phyloP scores from a whole-genome alignment of 2,329 filamentous ascomycete genomes.

The Fusarium oligoseptatum region DNA sequence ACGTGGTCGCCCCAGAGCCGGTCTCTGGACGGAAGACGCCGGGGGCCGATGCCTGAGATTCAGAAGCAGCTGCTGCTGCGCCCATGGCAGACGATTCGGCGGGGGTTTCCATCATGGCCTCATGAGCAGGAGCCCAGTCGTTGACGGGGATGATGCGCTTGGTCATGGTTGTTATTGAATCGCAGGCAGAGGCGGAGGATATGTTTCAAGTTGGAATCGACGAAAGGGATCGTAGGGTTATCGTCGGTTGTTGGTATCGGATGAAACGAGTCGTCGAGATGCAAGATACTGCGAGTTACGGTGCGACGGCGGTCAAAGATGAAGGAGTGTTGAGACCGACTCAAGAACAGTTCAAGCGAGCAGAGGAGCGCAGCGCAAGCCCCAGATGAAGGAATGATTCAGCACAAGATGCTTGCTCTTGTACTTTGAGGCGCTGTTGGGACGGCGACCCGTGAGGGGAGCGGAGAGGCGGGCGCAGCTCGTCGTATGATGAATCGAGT shows the following conservation, averaged over 20 bases:
- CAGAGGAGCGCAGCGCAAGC: neutral
- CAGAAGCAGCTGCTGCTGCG: conserved; percentile 13
- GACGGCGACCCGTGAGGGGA: neutral
- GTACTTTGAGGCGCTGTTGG: neutral
- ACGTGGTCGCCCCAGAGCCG: conserved; percentile 11
- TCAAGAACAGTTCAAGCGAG: neutral
- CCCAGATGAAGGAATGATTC: neutral
- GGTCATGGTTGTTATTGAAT: conserved; percentile 45
- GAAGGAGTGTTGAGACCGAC: conserved; percentile 2
- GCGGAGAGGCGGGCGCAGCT: neutral
- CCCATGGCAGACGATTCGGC: conserved; percentile 34
- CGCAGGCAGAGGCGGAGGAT: neutral
- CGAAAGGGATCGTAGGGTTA: conserved; percentile 8
- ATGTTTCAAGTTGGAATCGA: neutral
- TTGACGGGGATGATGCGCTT: conserved; percentile 55
- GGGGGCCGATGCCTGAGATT: conserved; percentile 15
- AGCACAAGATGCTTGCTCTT: conserved; percentile 5
- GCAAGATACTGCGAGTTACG: neutral
- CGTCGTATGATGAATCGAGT: conserved; percentile 8
- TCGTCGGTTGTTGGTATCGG: conserved; percentile 13
- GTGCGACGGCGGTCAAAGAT: neutral
- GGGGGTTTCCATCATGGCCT: conserved; percentile 52
- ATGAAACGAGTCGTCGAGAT: neutral
- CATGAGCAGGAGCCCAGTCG: conserved; percentile 59
- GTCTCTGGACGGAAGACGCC: conserved; percentile 17